These are phyloP conservation scores for Hypoxylon trugodes DNA, from an alignment of 495 filamentous ascomycete species.

Conservation along the genomic window DNA sequence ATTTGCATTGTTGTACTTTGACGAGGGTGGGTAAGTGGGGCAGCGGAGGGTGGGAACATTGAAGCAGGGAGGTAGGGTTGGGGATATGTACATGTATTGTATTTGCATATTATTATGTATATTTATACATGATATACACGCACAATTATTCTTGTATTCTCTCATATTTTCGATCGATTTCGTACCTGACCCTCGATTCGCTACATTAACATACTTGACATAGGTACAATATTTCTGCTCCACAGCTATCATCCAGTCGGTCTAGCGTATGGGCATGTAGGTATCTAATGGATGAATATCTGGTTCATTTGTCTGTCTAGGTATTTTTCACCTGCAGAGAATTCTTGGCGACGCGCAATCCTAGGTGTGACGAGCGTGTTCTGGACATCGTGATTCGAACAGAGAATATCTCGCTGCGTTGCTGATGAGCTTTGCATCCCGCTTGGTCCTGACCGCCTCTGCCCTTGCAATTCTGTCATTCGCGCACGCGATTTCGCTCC, in stretches of 20 bases:
- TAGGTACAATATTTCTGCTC: neutral
- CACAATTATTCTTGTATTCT: constrained; percentile 1
- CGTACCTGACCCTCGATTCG: constrained; percentile 6
- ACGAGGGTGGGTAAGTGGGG: neutral
- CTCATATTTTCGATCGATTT: constrained; percentile 3
- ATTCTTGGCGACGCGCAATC: constrained; percentile 49
- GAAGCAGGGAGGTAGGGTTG: neutral
- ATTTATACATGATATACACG: no score
- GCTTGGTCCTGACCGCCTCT: constrained; percentile 39
- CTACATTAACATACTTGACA: no score
- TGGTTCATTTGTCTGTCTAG: constrained; percentile 16
- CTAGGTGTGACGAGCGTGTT: constrained; percentile 47
- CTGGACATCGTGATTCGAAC: constrained; percentile 44
- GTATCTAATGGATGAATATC: constrained; percentile 14
- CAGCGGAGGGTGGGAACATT: neutral
- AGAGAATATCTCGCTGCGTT: constrained; percentile 13
- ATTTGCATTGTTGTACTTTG: neutral
- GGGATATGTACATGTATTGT: neutral
- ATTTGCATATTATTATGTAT: no score
- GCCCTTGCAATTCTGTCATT: constrained; percentile 39
- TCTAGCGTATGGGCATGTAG: no score
- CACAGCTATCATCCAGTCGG: no score
- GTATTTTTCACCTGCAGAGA: constrained; percentile 31
- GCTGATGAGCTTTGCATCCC: constrained; percentile 43
- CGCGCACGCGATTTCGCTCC: constrained; percentile 40